These are phyloP conservation scores for Lentinus brumalis DNA, from an alignment of 768 basidiomycete genomes.

Conservation along the genomic window DNA sequence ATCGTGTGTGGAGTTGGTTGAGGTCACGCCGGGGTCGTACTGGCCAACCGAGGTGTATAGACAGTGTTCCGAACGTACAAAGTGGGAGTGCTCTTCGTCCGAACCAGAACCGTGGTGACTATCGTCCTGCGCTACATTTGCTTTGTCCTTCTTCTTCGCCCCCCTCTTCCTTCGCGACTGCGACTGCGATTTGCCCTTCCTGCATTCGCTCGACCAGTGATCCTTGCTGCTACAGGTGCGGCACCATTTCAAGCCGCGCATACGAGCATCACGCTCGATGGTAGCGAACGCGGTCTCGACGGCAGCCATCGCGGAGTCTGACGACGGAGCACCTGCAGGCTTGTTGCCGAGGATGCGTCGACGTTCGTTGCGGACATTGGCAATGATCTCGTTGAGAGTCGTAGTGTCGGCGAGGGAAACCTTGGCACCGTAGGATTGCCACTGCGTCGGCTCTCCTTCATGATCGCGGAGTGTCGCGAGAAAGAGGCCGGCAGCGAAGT, in stretches of 20 bases:
- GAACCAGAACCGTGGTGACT: neutral
- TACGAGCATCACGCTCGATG: neutral
- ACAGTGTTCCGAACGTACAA: neutral
- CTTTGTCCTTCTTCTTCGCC: conserved; percentile 3
- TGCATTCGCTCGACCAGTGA: neutral
- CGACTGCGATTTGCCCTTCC: neutral
- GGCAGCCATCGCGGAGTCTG: neutral
- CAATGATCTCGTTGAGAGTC: neutral
- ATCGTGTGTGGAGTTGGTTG: neutral
- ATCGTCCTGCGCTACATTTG: conserved; percentile 1
- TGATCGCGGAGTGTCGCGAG: conserved; percentile 1
- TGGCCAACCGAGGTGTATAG: neutral
- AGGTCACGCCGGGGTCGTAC: neutral
- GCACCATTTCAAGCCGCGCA: neutral
- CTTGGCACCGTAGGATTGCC: neutral
- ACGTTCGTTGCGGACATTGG: conserved; percentile 6
- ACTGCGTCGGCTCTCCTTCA: neutral
- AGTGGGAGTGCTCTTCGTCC: neutral
- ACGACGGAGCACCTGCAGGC: neutral
- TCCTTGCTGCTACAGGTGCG: neutral
- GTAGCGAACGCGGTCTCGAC: neutral
- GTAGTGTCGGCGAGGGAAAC: neutral
- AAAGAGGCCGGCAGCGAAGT: neutral
- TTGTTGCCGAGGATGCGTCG: neutral
- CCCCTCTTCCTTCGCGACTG: neutral